Evolutionary conservation across 2,329 filamentous ascomycete genomes (phyloP).

Genomic region (Chalara sp.): DNA sequence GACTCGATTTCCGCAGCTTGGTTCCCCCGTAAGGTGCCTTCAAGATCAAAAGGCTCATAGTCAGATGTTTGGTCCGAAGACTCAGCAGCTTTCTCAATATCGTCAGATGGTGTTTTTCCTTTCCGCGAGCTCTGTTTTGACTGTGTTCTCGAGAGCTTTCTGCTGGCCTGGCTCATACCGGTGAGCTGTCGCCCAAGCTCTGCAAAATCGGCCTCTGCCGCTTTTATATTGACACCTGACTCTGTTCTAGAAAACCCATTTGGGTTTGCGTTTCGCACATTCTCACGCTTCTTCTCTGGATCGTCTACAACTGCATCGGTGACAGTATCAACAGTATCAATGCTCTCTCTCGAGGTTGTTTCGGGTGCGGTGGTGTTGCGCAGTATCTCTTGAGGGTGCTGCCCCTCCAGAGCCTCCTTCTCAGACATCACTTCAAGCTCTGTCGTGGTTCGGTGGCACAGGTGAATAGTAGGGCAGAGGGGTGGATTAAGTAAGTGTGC

Average conservation of each 20-base stretch:
- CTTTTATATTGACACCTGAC: slow-evolving; percentile 49
- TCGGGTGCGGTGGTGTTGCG: too few relatives aligned
- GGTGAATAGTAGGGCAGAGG: too few relatives aligned
- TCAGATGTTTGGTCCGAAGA: slow-evolving; percentile 31
- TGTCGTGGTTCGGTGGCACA: too few relatives aligned
- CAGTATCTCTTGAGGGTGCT: too few relatives aligned
- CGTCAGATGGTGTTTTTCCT: slow-evolving; percentile 25
- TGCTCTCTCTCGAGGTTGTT: too few relatives aligned
- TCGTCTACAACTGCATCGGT: too few relatives aligned
- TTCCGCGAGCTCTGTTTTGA: slow-evolving; percentile 23
- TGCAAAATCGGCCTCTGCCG: slow-evolving; percentile 64
- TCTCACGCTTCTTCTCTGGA: slow-evolving; percentile 6
- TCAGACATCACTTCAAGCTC: too few relatives aligned
- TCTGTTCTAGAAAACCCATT: slow-evolving; percentile 35
- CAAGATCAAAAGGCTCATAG: slow-evolving; percentile 63
- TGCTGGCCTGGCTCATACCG: slow-evolving; percentile 47
- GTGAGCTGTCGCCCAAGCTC: slow-evolving; percentile 58
- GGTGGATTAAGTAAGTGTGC: too few relatives aligned
- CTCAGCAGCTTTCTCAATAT: slow-evolving; percentile 52
- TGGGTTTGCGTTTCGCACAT: slow-evolving; percentile 33
- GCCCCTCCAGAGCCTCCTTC: too few relatives aligned
- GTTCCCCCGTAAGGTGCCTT: slow-evolving; percentile 64
- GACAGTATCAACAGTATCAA: too few relatives aligned
- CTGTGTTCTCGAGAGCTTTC: slow-evolving; percentile 42
- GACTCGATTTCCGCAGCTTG: slow-evolving; percentile 65